Evolutionary conservation across 2,329 filamentous ascomycete genomes (phyloP), one percentile per base, ranked within the genome.

Genomic region (Colletotrichum chrysophilum): DNA sequence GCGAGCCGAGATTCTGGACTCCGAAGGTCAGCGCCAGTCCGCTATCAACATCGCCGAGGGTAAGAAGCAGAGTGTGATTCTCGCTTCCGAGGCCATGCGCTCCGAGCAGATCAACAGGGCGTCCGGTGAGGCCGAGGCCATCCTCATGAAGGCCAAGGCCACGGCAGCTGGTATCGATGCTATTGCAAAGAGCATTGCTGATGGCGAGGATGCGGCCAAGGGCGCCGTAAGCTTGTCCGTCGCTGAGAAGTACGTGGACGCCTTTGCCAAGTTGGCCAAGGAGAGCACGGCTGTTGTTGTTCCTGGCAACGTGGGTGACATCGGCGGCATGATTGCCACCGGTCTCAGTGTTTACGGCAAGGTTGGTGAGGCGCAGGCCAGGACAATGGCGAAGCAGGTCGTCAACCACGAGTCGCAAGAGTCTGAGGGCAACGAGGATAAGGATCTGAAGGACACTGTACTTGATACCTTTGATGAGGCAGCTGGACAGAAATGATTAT

Each of bases 41-140:
- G 97, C 97, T 52, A 99, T 99, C 91, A 99, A 99, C 85, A 98
- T 99, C 79, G 97, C 97, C 71, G 97, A 99, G 88, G 97, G 97
- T 84, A 93, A 94, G 86, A 99, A 99, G 89, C 97, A 98, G 89
- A 96, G 93, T 79, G 96, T 98, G 26, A 99, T 99, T 80, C 90
- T 99, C 28, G 97, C 97, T 0, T 98, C 96, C 10, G 97, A 99
- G 86, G 97, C 97, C 18, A 82, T 98, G 86, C 93, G 93, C 79
- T 92, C 95, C 18, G 96, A 99, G 88, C 92, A 97, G 84, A 97
- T 99, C 88, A 99, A 99, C 86, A 91, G 93, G 83, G 97, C 97
- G 12, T 91, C 90, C 81, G 97, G 97, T 91, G 97, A 99, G 87
- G 94, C 97, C 12, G 95, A 98, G 86, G 97, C 97, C 14, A 99